Evolutionary conservation across 2,329 filamentous ascomycete species (phyloP).

Genomic region (Fusarium annulatum): DNA sequence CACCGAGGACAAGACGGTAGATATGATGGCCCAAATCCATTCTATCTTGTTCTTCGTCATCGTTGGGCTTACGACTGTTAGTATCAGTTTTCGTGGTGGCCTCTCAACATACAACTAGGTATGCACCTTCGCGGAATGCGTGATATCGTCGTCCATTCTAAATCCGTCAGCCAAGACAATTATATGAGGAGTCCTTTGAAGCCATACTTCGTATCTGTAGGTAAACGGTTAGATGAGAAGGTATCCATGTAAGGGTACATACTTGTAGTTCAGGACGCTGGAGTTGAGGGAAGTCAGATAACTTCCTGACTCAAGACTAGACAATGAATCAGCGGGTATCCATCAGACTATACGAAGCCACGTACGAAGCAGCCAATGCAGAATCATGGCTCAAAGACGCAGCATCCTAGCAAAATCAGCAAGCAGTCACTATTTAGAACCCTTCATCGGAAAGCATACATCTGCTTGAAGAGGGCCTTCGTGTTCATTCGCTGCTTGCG

Average conservation of each 20-base stretch:
- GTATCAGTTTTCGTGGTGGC: background rate
- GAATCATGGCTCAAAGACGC: background rate
- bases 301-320: background rate
- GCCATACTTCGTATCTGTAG: background rate
- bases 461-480: constrained; percentile 8
- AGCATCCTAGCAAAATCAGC: background rate
- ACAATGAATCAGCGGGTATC: background rate
- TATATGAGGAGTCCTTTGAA: too few relatives aligned
- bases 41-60: constrained; percentile 20
- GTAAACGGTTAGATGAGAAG: accelerated
- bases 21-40: constrained; percentile 29
- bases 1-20: constrained; percentile 4
- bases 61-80: background rate
- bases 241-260: background rate
- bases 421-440: accelerated
- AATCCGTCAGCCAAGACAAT: background rate
- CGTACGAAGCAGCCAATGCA: background rate
- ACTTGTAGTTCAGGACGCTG: constrained; percentile 22
- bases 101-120: background rate
- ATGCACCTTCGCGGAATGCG: constrained; percentile 15
- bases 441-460: background rate
- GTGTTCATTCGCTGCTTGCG: background rate
- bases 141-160: constrained; percentile 25
- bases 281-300: constrained; percentile 4
- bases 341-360: background rate